phyloP scores from a whole-genome alignment of 2,329 filamentous ascomycete species.

The Colletotrichum higginsianum region DNA sequence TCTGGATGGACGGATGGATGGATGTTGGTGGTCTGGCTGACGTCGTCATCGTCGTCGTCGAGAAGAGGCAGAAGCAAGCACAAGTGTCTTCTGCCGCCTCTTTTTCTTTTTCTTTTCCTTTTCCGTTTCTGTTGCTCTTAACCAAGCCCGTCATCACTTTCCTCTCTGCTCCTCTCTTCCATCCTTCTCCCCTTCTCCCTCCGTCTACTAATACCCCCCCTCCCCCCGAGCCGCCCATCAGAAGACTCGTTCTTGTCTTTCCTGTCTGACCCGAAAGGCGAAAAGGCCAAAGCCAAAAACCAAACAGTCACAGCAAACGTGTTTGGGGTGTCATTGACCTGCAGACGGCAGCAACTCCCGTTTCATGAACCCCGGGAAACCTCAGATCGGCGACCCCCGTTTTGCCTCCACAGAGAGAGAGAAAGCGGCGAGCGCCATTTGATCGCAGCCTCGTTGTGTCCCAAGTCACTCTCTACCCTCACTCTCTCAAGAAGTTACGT shows the following conservation, averaged over 20 bases:
- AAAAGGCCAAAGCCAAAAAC: not conserved
- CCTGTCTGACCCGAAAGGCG: conserved; percentile 1
- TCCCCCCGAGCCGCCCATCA: too few species aligned
- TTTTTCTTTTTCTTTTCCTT: not conserved
- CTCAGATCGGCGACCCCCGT: conserved; percentile 1
- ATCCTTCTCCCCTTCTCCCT: not conserved
- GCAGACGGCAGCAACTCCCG: conserved; percentile 26
- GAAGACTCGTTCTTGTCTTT: not conserved
- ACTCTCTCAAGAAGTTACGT: too few species aligned
- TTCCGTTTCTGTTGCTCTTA: not conserved
- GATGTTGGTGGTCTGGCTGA: too few species aligned
- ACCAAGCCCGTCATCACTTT: not conserved
- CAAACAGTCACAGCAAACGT: conserved; percentile 28
- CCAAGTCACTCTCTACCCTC: not conserved
- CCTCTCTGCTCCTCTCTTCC: not conserved
- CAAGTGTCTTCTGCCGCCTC: not conserved
- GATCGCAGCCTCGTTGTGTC: conserved; percentile 15
- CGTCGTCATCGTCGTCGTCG: too few species aligned
- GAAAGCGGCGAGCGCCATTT: conserved; percentile 10
- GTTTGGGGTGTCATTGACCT: conserved; percentile 39
- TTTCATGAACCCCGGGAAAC: conserved; percentile 31
- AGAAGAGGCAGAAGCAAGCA: too few species aligned
- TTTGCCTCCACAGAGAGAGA: not conserved
- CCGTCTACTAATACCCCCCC: not conserved
- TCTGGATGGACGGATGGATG: too few species aligned